Conservation (phyloP, 2,329 filamentous ascomycete genomes). For the Boeremia lycopersici region DNA sequence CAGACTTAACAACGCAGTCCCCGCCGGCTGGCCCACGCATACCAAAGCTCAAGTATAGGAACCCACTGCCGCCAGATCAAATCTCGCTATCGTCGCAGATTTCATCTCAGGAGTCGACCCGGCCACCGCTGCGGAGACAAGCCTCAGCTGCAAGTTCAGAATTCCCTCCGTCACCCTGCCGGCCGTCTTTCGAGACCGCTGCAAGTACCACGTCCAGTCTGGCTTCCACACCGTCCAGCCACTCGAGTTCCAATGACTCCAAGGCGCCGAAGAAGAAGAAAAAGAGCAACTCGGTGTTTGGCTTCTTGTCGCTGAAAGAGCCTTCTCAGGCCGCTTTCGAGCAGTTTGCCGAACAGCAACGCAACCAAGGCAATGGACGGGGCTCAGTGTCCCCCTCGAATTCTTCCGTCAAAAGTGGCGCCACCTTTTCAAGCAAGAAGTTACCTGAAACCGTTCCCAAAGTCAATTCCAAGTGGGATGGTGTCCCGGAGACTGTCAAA, state of each 20-base stretch:
- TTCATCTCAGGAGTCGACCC: constrained; percentile 14
- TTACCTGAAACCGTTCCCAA: constrained; percentile 57
- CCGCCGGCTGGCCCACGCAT: constrained; percentile 34
- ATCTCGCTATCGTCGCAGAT: constrained; percentile 16
- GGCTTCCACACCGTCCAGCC: constrained; percentile 38
- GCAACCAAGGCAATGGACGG: constrained; percentile 45
- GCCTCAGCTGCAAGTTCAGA: constrained; percentile 12
- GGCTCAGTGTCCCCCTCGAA: constrained; percentile 22
- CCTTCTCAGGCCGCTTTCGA: constrained; percentile 55
- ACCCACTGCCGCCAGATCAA: constrained; percentile 34
- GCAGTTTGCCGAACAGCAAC: constrained; percentile 53
- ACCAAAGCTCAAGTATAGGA: constrained; percentile 45
- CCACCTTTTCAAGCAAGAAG: constrained; percentile 47
- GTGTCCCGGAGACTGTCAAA: constrained; percentile 53
- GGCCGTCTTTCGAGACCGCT: constrained; percentile 26
- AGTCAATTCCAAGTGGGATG: constrained; percentile 62
- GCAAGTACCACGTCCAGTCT: constrained; percentile 35
- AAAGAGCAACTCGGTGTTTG: constrained; percentile 48
- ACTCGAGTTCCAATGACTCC: constrained; percentile 34
- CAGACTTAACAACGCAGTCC: constrained; percentile 35
- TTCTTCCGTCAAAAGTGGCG: constrained; percentile 13
- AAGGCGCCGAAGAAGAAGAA: constrained; percentile 40
- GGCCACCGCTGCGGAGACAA: constrained; percentile 9
- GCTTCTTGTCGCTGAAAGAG: constrained; percentile 56
- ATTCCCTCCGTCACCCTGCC: constrained; percentile 6